Percentiles rank a stretch among this genome's conserved stretches.
Evolutionary conservation across 2,329 filamentous ascomycete genomes (phyloP).

Genomic region (Fusarium sp.): DNA sequence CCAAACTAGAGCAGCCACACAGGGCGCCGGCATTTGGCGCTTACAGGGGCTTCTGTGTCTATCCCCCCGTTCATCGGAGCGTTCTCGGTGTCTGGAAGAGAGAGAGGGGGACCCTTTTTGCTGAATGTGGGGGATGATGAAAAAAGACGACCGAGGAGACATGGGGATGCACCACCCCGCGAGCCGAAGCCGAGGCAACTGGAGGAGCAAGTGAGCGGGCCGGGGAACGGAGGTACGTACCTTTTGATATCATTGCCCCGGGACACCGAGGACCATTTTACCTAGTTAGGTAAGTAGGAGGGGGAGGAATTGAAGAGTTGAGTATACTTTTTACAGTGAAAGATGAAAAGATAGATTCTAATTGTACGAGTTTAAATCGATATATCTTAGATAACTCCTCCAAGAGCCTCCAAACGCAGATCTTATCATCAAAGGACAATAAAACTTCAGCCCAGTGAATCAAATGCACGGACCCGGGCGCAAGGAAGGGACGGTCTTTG

Average conservation of each 20-base stretch:
- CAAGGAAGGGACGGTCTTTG: constrained; percentile 8
- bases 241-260: constrained; percentile 29
- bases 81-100: constrained; percentile 5
- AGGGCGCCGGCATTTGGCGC: not conserved
- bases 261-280: constrained; percentile 20
- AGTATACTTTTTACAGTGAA: not conserved
- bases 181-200: constrained; percentile 45
- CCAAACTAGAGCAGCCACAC: not conserved
- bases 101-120: not conserved
- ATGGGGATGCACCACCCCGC: constrained; percentile 24
- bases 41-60: not conserved
- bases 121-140: constrained; percentile 23
- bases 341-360: not conserved
- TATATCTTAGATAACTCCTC: not conserved
- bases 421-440: not conserved
- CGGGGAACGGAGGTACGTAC: constrained; percentile 31
- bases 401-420: not conserved
- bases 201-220: constrained; percentile 23
- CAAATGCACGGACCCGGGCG: constrained; percentile 9
- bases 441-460: not conserved
- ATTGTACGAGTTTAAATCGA: not conserved
- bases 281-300: not conserved
- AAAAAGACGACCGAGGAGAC: constrained; percentile 4
- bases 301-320: not conserved
- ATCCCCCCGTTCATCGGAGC: not conserved